phyloP scores from a whole-genome alignment of 768 basidiomycete species.

The Punctularia strigosozonata region DNA sequence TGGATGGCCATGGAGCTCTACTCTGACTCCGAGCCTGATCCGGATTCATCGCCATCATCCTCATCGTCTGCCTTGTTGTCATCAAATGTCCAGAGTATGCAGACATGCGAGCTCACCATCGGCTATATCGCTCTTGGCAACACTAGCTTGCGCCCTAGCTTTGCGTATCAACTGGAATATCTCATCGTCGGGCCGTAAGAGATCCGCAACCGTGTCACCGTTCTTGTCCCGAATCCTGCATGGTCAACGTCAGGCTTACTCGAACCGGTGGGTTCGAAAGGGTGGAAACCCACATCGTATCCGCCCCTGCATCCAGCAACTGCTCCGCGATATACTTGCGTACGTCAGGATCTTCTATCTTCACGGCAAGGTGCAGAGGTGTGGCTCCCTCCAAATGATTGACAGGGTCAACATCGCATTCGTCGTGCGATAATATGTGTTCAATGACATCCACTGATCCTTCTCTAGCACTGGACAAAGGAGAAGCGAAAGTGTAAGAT shows the following conservation, averaged over 20 bases:
- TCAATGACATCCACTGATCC: slow-evolving; percentile 59
- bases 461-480: slow-evolving; percentile 29
- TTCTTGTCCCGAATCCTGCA: slow-evolving; percentile 63
- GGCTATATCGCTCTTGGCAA: slow-evolving; percentile 53
- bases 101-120: slow-evolving; percentile 28
- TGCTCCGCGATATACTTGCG: slow-evolving; percentile 44
- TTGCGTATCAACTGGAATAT: slow-evolving; percentile 40
- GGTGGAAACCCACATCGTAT: slow-evolving; percentile 38
- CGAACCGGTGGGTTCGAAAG: no score
- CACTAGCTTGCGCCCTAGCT: slow-evolving; percentile 35
- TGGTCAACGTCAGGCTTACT: not conserved
- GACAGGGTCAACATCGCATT: slow-evolving; percentile 71
- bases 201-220: slow-evolving; percentile 41
- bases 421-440: slow-evolving; percentile 58
- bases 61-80: slow-evolving; percentile 12
- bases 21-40: slow-evolving; percentile 16
- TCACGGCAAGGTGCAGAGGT: slow-evolving; percentile 66
- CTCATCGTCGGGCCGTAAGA: slow-evolving; percentile 42
- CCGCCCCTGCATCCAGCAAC: slow-evolving; percentile 71
- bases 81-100: not conserved
- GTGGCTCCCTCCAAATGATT: slow-evolving; percentile 63
- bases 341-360: slow-evolving; percentile 40
- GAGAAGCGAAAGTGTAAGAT: no score
- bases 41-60: slow-evolving; percentile 17
- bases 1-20: no score